Evolutionary conservation across 306 rosid species (phyloP).

Genomic region (Luffa aegyptiaca): DNA sequence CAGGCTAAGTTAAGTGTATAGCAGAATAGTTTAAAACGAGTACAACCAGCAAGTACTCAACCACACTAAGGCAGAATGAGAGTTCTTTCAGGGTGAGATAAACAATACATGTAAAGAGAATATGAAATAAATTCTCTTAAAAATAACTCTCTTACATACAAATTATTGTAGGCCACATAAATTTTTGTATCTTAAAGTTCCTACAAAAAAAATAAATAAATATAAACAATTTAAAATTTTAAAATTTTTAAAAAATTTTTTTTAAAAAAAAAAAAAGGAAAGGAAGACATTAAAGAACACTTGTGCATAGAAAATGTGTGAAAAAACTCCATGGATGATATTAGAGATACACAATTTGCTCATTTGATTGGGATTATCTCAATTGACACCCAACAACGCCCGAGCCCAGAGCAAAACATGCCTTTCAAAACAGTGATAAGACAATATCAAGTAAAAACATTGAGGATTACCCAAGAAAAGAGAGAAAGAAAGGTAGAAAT

Average conservation of each 20-base stretch:
- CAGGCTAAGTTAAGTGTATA: slow-evolving; percentile 1
- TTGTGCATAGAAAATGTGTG: background rate
- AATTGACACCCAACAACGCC: background rate
- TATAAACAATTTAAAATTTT: no score
- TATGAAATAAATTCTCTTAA: background rate
- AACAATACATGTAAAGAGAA: background rate
- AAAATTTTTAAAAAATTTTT: no score
- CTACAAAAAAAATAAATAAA: background rate
- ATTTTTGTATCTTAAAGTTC: background rate
- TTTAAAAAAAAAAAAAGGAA: background rate
- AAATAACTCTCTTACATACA: background rate
- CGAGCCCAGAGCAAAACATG: background rate
- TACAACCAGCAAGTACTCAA: background rate
- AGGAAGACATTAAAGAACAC: background rate
- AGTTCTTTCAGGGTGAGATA: background rate
- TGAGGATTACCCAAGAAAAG: background rate
- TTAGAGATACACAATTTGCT: background rate
- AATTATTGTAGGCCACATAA: background rate
- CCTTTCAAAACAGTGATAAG: background rate
- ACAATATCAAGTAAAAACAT: background rate
- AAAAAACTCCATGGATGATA: background rate
- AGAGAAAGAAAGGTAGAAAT: background rate
- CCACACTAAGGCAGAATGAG: background rate
- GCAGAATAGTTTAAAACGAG: background rate
- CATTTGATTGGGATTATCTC: slow-evolving; percentile 1